Evolutionary conservation across 208 protist species (phyloP), one percentile per base, ranked within the genome.

Genomic region (Trypanosoma lewisi): DNA sequence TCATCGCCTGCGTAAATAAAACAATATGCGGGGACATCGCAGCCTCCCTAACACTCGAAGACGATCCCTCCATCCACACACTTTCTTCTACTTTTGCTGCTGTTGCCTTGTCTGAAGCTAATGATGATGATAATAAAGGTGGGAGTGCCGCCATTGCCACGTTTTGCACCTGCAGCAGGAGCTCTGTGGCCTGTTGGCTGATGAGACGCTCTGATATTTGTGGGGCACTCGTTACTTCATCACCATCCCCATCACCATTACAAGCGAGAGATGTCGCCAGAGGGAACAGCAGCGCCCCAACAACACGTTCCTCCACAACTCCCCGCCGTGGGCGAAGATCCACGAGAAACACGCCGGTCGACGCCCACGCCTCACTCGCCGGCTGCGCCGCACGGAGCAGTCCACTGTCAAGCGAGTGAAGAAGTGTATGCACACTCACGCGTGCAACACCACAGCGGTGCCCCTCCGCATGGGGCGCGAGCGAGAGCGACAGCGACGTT

Each of bases 271-370:
- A 49, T 16, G 44, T 31, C 7, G 36, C 27, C 27, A 83, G 51
- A 1, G 83, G 77, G n/a, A 85, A 67, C 2, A 58, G 55, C 25
- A 89, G 55, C 27, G 83, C 83, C 19, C 83, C 79, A 19, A 89
- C 48, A 23, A 89, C 41, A 25, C 63, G 50, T 16, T 80, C 79
- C 27, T 60, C 70, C 19, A 49, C 52, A 14, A 16, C 21, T 17
- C 12, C 51, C 34, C 58, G 28, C 30, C 37, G 33, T 52, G 63
- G 47, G 49, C 80, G 77, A 11, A 87, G 39, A 49, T 91, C 80
- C 2, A 91, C 66, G 17, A 91, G 54, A 65, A 80, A 91, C 23
- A 91, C 25, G 0, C 84, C 84, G 1, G 62, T 53, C 45, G 72
- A 41, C 6, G 50, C 56, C 68, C 68, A 74, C 27, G 33, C 37